These are phyloP conservation scores for Heimioporus sp. DNA, from an alignment of 768 basidiomycete genomes.

Conservation along the genomic window DNA sequence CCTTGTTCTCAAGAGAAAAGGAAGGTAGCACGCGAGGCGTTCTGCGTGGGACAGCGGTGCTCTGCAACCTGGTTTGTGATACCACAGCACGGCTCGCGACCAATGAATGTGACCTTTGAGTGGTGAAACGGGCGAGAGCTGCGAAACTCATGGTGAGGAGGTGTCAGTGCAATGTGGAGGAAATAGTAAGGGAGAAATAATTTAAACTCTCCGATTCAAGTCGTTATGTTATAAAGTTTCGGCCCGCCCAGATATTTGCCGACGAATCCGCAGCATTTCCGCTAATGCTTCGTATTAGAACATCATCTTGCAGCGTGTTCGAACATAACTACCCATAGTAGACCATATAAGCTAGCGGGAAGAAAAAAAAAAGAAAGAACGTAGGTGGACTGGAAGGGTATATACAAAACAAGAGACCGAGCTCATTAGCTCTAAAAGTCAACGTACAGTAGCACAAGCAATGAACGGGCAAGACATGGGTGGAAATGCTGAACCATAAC, in stretches of 20 bases:
- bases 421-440: slow-evolving; percentile 26
- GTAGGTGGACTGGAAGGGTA: slow-evolving; percentile 25
- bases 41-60: slow-evolving; percentile 22
- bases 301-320: slow-evolving; percentile 16
- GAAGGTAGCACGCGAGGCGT: slow-evolving; percentile 57
- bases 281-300: slow-evolving; percentile 26
- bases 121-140: slow-evolving; percentile 27
- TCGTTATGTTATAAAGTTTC: slow-evolving; percentile 1
- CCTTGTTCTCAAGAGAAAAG: slow-evolving; percentile 81
- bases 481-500: slow-evolving; percentile 4
- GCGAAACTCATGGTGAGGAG: slow-evolving; percentile 26
- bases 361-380: slow-evolving; percentile 8
- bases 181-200: slow-evolving; percentile 15
- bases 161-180: slow-evolving; percentile 9
- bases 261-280: slow-evolving; percentile 4
- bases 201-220: slow-evolving; percentile 14
- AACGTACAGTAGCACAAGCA: slow-evolving; percentile 31
- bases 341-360: slow-evolving; percentile 32
- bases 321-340: slow-evolving; percentile 30
- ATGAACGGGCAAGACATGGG: slow-evolving; percentile 13
- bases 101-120: slow-evolving; percentile 9
- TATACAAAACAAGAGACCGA: slow-evolving; percentile 25
- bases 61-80: slow-evolving; percentile 21
- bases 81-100: slow-evolving; percentile 8
- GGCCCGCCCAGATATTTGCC: slow-evolving; percentile 5